Evolutionary conservation across 1,284 basidiomycete species (phyloP).

Genomic region (Athelia psychrophila): DNA sequence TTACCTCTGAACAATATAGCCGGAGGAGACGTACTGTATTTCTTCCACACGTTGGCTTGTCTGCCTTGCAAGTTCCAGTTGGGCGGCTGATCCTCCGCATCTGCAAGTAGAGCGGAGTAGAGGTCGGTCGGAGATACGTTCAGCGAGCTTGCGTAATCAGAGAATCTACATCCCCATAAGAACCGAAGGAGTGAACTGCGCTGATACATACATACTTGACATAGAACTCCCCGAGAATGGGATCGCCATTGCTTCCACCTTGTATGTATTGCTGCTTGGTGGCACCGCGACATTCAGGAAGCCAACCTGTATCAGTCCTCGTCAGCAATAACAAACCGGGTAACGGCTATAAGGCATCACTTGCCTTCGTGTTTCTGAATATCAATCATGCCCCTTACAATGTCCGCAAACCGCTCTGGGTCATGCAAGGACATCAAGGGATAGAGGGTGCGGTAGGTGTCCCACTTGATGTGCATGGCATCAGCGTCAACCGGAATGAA

Average conservation of each 20-base stretch:
- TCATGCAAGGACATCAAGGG: constrained; percentile 62
- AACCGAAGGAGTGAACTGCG: neutral
- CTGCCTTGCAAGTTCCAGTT: constrained; percentile 67
- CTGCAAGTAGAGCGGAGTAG: constrained; percentile 52
- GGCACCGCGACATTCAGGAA: constrained; percentile 61
- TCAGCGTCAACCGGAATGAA: neutral
- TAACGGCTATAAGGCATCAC: constrained; percentile 1
- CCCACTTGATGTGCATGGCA: constrained; percentile 47
- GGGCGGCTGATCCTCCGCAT: constrained; percentile 55
- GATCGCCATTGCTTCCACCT: constrained; percentile 63
- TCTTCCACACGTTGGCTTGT: constrained; percentile 56
- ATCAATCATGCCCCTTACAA: constrained; percentile 61
- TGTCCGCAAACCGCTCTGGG: constrained; percentile 50
- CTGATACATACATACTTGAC: constrained; percentile 46
- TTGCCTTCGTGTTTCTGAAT: constrained; percentile 64
- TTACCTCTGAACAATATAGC: neutral
- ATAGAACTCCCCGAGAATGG: constrained; percentile 62
- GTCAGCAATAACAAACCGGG: neutral
- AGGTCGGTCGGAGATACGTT: constrained; percentile 46
- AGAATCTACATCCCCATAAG: constrained; percentile 33
- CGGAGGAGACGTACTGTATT: constrained; percentile 30
- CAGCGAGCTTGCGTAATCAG: constrained; percentile 41
- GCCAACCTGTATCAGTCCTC: constrained; percentile 43
- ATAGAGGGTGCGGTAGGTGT: constrained; percentile 60
- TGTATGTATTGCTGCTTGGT: constrained; percentile 49